These are phyloP conservation scores for Heimioporus sp. DNA, from an alignment of 768 basidiomycete genomes.

Conservation along the genomic window DNA sequence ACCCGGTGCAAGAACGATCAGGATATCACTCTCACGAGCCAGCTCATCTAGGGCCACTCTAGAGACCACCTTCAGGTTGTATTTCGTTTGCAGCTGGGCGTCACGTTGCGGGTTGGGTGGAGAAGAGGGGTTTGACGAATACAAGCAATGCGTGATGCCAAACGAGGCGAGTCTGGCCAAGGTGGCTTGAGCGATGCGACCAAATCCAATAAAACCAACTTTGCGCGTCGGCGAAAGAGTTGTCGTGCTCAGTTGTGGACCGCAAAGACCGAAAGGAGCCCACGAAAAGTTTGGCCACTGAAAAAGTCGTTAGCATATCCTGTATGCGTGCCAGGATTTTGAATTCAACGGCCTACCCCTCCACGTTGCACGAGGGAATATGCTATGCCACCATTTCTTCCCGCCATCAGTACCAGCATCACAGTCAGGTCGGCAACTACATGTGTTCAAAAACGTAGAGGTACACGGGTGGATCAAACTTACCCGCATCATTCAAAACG, in stretches of 20 bases:
- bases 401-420: constrained; percentile 93
- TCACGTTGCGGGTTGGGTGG: constrained; percentile 40
- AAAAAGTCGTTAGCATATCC: neutral
- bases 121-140: constrained; percentile 57
- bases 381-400: constrained; percentile 70
- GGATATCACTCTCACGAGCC: constrained; percentile 75
- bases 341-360: constrained; percentile 43
- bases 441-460: neutral
- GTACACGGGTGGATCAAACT: constrained; percentile 2
- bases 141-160: constrained; percentile 73
- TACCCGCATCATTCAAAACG: constrained; percentile 88
- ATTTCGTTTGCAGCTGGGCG: constrained; percentile 34
- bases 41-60: constrained; percentile 66
- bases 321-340: neutral
- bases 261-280: constrained; percentile 83
- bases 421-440: constrained; percentile 86
- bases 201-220: constrained; percentile 92
- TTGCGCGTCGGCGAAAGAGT: constrained; percentile 53
- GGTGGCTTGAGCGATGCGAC: constrained; percentile 87
- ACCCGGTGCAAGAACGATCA: constrained; percentile 83
- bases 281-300: constrained; percentile 83
- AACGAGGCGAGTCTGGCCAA: constrained; percentile 80
- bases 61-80: constrained; percentile 39
- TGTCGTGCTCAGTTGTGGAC: constrained; percentile 70
- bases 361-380: constrained; percentile 66